Base-by-base conservation (phyloP, 1,284 basidiomycete genomes). In the Naganishia sp. region DNA sequence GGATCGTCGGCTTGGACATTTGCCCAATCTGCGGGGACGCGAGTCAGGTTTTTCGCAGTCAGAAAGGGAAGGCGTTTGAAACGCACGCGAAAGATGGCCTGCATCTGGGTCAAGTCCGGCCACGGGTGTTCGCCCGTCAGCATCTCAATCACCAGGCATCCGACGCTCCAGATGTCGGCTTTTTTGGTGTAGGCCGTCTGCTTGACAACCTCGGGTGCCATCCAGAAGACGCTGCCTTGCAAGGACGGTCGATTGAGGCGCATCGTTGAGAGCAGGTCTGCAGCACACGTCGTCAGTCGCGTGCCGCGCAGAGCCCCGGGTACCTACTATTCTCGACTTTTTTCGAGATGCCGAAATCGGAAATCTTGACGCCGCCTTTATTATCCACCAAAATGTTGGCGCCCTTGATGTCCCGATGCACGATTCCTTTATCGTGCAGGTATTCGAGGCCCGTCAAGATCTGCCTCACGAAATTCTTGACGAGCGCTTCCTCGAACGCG, bases 321-420 rank as follows among this genome's bases (percentile, higher is more conserved):
- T 18, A 58, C 86, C 91, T 81, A 94, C 92, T 92, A 76, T 90
- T 92, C 77, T 97, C 93, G 41, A 94, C 90, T 80, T 96, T 96
- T 82, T 99, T 99, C 23, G 92, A 95, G 73, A 99, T 98, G 71
- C 96, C 96, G 74, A 99, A 99, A 80, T 99, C 96, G 5, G 92
- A 94, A 52, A 99, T 98, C 81, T 99, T 99, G 82, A 98, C 90
- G 11, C 93, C 93, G 9, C 94, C 94, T 79, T 96, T 97, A 83
- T 98, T 98, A 79, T 99, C 95, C 13, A 98, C 94, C 63, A 99
- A 85, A 67, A 99, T 96, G 77, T 99, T 98, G 49, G 92, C 95
- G 28, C 95, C 95, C 75, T 98, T 99, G 82, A 99, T 98, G 75
- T 99, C 95, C 31, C 95, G 90, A 79, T 99, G 95, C 66, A 99